Conservation (phyloP, 805 yeast genomes). For the Metschnikowia orientalis region DNA sequence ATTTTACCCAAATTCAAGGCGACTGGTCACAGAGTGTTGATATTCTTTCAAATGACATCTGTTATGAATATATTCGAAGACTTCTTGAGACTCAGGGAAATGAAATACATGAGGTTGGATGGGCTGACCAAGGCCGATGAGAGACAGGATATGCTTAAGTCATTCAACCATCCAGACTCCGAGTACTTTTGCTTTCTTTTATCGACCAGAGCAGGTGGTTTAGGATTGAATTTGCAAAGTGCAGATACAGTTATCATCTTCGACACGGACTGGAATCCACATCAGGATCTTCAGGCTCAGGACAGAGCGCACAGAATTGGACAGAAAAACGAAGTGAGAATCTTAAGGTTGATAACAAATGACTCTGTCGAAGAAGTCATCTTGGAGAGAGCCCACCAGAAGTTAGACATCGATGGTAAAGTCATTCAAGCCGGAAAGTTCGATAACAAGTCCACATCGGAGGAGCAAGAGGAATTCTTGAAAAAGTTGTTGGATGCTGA, state of each 20-base stretch:
- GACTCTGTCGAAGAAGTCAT: constrained; percentile 84
- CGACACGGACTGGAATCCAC: constrained; percentile 90
- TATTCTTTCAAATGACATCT: constrained; percentile 86
- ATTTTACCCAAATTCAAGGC: constrained; percentile 71
- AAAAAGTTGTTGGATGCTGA: constrained; percentile 71
- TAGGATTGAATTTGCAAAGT: constrained; percentile 80
- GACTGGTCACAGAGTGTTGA: constrained; percentile 72
- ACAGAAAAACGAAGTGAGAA: constrained; percentile 82
- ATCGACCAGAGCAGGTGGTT: constrained; percentile 87
- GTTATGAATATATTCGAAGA: constrained; percentile 91
- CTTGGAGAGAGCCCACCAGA: constrained; percentile 76
- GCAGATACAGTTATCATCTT: constrained; percentile 85
- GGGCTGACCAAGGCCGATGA: constrained; percentile 85
- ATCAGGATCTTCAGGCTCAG: constrained; percentile 87
- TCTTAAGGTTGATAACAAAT: constrained; percentile 71
- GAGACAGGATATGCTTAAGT: constrained; percentile 68
- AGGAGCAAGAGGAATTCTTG: constrained; percentile 79
- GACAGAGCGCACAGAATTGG: constrained; percentile 90
- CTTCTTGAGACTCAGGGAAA: constrained; percentile 58
- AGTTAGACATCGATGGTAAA: constrained; percentile 81
- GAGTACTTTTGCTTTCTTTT: constrained; percentile 74
- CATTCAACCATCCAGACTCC: constrained; percentile 70
- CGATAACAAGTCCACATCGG: constrained; percentile 80
- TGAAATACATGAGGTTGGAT: constrained; percentile 74
- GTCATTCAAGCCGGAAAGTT: constrained; percentile 91